Percentiles rank a stretch among this genome's conserved stretches.
Conservation (phyloP, 129 eudicot genomes). For the Centrapalus pauciflorus region DNA sequence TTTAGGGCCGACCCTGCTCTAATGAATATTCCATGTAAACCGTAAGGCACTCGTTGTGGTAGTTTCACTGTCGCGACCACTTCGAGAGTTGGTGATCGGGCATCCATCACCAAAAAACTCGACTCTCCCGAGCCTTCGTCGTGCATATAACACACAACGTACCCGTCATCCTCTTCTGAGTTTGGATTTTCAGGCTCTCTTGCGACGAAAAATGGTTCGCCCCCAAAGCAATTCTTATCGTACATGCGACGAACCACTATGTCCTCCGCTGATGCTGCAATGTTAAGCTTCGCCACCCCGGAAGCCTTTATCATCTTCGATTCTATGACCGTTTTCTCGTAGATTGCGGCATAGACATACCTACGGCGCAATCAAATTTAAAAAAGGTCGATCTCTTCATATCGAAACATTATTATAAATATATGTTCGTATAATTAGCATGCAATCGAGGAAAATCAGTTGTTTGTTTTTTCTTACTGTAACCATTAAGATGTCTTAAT, state of each 20-base stretch:
- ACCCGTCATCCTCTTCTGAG: conserved; percentile 75
- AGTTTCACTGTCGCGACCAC: conserved; percentile 52
- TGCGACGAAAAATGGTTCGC: conserved; percentile 77
- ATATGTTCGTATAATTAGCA: no score
- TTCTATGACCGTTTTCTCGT: no score
- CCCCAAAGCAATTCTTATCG: conserved; percentile 65
- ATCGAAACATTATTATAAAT: no score
- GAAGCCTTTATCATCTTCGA: no score
- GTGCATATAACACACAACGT: conserved; percentile 57
- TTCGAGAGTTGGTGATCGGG: conserved; percentile 56
- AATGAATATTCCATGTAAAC: conserved; percentile 93
- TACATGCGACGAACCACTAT: conserved; percentile 56
- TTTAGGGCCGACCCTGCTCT: no score
- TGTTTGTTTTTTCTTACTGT: no score
- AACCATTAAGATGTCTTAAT: no score
- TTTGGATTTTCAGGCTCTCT: conserved; percentile 38
- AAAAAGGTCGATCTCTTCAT: no score
- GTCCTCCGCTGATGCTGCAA: conserved; percentile 38
- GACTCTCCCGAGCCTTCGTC: conserved; percentile 59
- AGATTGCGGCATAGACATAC: no score
- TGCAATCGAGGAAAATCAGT: no score
- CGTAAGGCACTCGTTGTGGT: conserved; percentile 74
- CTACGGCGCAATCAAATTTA: no score
- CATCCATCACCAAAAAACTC: conserved; percentile 78
- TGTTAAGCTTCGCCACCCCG: conserved; percentile 65